phyloP scores from a whole-genome alignment of 1,284 basidiomycete genomes.

The Papiliotrema nemorosa region DNA sequence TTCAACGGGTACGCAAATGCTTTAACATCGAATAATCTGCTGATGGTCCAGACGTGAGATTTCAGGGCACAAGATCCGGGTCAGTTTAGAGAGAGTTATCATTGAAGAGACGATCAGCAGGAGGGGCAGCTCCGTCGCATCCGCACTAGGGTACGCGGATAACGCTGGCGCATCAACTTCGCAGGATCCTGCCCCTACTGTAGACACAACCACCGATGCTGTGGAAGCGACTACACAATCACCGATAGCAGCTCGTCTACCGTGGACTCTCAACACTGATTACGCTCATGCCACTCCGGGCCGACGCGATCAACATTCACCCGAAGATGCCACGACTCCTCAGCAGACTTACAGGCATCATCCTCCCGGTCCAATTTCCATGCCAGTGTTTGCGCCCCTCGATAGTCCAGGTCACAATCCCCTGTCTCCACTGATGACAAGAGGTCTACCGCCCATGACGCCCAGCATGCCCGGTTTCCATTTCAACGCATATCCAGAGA shows the following conservation, averaged over 20 bases:
- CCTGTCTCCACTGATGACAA: constrained; percentile 38
- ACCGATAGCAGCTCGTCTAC: constrained; percentile 6
- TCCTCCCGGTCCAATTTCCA: constrained; percentile 42
- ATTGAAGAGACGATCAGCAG: constrained; percentile 6
- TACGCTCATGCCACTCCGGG: not conserved
- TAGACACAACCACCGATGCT: too few relatives aligned
- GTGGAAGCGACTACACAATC: too few relatives aligned
- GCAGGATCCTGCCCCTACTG: too few relatives aligned
- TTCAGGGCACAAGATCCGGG: constrained; percentile 38
- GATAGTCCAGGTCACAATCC: constrained; percentile 27
- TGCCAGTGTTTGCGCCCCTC: constrained; percentile 37
- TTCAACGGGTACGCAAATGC: constrained; percentile 74
- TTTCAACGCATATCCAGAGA: constrained; percentile 48
- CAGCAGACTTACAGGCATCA: constrained; percentile 16
- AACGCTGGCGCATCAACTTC: not conserved
- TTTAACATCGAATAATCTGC: not conserved
- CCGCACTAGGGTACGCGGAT: not conserved
- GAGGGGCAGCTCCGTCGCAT: not conserved
- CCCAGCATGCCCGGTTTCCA: constrained; percentile 51
- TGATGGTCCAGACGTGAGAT: constrained; percentile 32
- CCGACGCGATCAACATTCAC: not conserved
- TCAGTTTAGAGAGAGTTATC: constrained; percentile 41
- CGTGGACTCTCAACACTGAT: constrained; percentile 26
- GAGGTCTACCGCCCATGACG: constrained; percentile 49
- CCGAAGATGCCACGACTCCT: constrained; percentile 3